A percentile compares a stretch with the other conserved stretches of the same genome.
These are phyloP conservation scores for Trichocomaceae sp. DNA, from an alignment of 2,329 filamentous ascomycete species.

Conservation along the genomic window DNA sequence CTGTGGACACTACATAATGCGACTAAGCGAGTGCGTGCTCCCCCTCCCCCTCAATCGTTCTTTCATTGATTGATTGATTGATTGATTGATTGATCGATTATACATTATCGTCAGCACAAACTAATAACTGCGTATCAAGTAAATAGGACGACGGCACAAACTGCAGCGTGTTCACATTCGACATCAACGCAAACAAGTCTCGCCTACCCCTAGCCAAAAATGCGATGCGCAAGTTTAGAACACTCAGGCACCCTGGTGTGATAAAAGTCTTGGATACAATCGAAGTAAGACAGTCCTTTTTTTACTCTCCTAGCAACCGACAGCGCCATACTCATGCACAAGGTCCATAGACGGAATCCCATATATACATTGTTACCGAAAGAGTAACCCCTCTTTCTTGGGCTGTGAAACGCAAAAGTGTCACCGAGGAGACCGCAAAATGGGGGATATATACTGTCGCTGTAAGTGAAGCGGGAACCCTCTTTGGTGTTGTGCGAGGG, in stretches of 20 bases:
- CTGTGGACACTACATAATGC: constrained; percentile 97
- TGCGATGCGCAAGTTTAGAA: constrained; percentile 87
- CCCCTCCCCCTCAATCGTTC: background rate
- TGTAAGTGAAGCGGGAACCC: constrained; percentile 46
- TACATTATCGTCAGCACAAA: background rate
- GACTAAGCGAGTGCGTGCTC: constrained; percentile 69
- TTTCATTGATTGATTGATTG: background rate
- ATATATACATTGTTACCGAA: constrained; percentile 95
- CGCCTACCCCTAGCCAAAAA: constrained; percentile 84
- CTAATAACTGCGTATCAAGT: constrained; percentile 14
- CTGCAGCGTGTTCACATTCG: constrained; percentile 96
- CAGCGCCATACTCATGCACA: background rate
- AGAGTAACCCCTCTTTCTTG: constrained; percentile 78
- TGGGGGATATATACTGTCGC: constrained; percentile 89
- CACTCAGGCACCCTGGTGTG: constrained; percentile 86
- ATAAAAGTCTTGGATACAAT: constrained; percentile 91
- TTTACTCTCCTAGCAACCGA: background rate
- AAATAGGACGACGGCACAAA: constrained; percentile 81
- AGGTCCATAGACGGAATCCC: constrained; percentile 69
- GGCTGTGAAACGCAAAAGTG: constrained; percentile 80
- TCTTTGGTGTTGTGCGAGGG: background rate
- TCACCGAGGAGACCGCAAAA: constrained; percentile 89
- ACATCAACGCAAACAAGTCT: constrained; percentile 71
- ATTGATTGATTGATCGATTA: background rate
- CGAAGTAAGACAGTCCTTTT: constrained; percentile 54